Evolutionary conservation across 768 basidiomycete genomes (phyloP), one percentile per base, ranked within the genome.

Genomic region (Hirschioporus abietinus): DNA sequence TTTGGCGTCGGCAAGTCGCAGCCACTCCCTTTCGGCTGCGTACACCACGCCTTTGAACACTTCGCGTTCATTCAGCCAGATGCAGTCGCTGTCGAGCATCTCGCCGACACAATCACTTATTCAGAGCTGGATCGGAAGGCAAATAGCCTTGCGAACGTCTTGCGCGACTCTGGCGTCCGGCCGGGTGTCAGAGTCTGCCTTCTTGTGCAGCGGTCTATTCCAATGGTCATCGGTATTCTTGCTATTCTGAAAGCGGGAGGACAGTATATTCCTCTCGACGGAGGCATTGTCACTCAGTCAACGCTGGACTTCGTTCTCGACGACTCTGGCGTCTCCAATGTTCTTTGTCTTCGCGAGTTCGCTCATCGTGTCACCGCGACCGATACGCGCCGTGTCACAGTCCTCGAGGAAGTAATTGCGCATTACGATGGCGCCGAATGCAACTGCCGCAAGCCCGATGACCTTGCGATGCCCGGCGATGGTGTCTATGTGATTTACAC

Each of bases 401-500:
- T 68, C 36, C 58, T 69, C 23, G 68, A 69, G 60, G 63, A 64
- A 59, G 63, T 57, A 10, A 63, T 70, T 9, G 17, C 62, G 42
- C 62, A 18, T 23, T 60, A 61, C 23, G 27, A 66, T 52, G 36
- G 26, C 10, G n/a, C 30, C 9, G 65, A 63, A n/a, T 65, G 63
- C 24, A 34, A 34, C 10, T 65, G 61, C 27, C 64, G 72, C 20
- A 81, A 79, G 63, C 80, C 77, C 5, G 70, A 76, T 58, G 82
- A 84, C 68, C 64, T 74, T 63, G 78, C 78, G 24, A 74, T 74
- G 17, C 70, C 79, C 23, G 75, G 74, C 8, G 81, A 86, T 68
- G 80, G 82, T 34, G 82, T 79, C 10, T 87, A 87, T 74, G 81
- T 86, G 52, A 87, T 88, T 58, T 88, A 86, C 73, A 88, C 86